A percentile compares a stretch with the other conserved stretches of the same genome.
Evolutionary conservation across 2,329 filamentous ascomycete species (phyloP).

Genomic region (Trichoderma oligosporum): DNA sequence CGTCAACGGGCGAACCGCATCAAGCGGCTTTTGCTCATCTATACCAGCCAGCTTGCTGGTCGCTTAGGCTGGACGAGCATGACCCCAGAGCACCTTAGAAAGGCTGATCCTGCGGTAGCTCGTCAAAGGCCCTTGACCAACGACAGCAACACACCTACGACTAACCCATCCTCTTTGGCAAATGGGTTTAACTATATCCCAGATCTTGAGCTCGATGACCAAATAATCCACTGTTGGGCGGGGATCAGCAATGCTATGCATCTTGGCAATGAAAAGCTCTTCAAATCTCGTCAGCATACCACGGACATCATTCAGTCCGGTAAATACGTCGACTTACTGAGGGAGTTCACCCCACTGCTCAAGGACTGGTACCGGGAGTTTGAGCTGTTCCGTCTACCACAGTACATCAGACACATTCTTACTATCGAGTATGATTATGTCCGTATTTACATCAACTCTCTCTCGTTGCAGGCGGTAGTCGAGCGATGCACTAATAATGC

Average conservation of each 20-base stretch:
- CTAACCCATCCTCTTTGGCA: slow-evolving; percentile 52
- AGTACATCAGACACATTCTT: slow-evolving; percentile 69
- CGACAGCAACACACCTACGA: slow-evolving; percentile 59
- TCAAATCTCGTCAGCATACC: slow-evolving; percentile 81
- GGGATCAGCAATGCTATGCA: slow-evolving; percentile 92
- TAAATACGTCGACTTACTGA: slow-evolving; percentile 74
- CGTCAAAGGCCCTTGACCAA: slow-evolving; percentile 47
- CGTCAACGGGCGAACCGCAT: slow-evolving; percentile 76
- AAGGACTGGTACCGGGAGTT: slow-evolving; percentile 78
- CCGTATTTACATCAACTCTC: slow-evolving; percentile 88
- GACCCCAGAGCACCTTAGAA: slow-evolving; percentile 67
- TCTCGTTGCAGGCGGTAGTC: slow-evolving; percentile 90
- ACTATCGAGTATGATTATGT: slow-evolving; percentile 96
- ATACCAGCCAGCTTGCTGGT: slow-evolving; percentile 89
- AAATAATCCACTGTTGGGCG: slow-evolving; percentile 84
- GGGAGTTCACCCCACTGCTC: slow-evolving; percentile 76
- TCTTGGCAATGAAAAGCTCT: slow-evolving; percentile 81
- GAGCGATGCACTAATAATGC: slow-evolving; percentile 83
- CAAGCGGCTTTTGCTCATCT: slow-evolving; percentile 81
- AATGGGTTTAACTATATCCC: slow-evolving; percentile 64
- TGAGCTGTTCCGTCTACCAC: slow-evolving; percentile 67
- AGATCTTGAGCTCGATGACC: slow-evolving; percentile 62
- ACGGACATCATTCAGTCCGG: slow-evolving; percentile 84
- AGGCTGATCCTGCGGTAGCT: slow-evolving; percentile 54
- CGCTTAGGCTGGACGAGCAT: slow-evolving; percentile 90